Conservation (phyloP, 1,284 basidiomycete genomes). For the Ustilago loliicola region DNA sequence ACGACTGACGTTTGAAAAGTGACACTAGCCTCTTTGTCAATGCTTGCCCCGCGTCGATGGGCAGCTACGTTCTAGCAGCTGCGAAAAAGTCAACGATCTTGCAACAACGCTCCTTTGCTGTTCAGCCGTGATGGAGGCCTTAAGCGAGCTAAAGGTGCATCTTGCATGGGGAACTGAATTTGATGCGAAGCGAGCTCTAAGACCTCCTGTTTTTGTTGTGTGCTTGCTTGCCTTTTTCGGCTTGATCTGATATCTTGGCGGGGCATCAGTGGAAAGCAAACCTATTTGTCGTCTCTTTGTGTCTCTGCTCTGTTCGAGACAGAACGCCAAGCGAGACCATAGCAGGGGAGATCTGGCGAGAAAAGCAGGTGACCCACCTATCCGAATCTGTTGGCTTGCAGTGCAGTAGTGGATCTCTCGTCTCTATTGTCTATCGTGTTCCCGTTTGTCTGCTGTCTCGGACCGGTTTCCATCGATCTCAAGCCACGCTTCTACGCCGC, state of each 20-base stretch:
- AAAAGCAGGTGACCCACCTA: no score
- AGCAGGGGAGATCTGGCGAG: no score
- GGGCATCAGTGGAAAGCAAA: neutral
- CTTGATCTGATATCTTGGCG: no score
- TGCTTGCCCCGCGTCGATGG: no score
- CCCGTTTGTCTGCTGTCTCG: neutral
- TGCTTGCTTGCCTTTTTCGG: no score
- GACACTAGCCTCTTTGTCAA: no score
- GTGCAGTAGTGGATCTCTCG: neutral
- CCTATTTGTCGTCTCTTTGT: neutral
- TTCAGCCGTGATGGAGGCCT: neutral
- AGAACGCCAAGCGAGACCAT: neutral
- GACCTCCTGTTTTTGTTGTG: no score
- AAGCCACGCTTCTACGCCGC: neutral
- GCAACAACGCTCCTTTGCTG: neutral
- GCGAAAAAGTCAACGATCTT: neutral
- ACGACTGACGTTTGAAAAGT: no score
- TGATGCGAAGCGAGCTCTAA: conserved; percentile 7
- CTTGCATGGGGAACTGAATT: neutral
- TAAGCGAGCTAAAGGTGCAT: neutral
- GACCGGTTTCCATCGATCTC: neutral
- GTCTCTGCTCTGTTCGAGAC: neutral
- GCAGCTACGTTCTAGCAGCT: no score
- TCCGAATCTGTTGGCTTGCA: neutral
- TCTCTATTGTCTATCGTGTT: neutral